phyloP scores from a whole-genome alignment of 331 rosid genomes.

The Erythrophleum ivorense region DNA sequence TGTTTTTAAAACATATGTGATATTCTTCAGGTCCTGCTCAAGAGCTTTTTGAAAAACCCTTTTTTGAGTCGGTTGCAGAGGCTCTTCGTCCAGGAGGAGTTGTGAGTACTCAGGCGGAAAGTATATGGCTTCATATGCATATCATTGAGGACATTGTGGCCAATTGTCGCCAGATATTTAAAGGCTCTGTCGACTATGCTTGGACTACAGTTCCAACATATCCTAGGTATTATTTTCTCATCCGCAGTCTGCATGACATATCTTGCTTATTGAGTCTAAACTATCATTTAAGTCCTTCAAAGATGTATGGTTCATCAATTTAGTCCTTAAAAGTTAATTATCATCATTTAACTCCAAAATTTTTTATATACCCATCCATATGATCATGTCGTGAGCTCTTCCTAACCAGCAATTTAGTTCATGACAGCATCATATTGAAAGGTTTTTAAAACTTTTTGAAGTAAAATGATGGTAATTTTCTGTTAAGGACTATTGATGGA shows the following conservation, averaged over 20 bases:
- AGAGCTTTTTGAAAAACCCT: slow-evolving; percentile 97
- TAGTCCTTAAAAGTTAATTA: neutral
- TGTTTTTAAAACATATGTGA: slow-evolving; percentile 10
- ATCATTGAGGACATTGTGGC: slow-evolving; percentile 85
- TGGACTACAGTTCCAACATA: slow-evolving; percentile 99
- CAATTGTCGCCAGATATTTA: slow-evolving; percentile 86
- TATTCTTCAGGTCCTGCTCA: slow-evolving; percentile 85
- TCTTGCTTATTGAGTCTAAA: too few relatives aligned
- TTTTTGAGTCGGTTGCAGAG: slow-evolving; percentile 71
- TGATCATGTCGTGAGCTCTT: neutral
- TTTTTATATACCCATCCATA: neutral
- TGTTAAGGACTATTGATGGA: neutral
- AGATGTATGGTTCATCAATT: neutral
- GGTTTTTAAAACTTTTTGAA: neutral
- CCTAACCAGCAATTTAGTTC: neutral
- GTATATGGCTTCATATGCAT: slow-evolving; percentile 99
- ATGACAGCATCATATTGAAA: neutral
- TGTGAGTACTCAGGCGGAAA: slow-evolving; percentile 97
- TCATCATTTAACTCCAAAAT: neutral
- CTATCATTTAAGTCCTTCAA: neutral
- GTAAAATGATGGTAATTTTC: neutral
- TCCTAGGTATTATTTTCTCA: slow-evolving; percentile 66
- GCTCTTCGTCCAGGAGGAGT: slow-evolving; percentile 99
- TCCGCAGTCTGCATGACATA: slow-evolving; percentile 21
- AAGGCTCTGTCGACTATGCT: slow-evolving; percentile 96